Base-by-base conservation (phyloP, 2,329 filamentous ascomycete species). In the Colletotrichum sp. region DNA sequence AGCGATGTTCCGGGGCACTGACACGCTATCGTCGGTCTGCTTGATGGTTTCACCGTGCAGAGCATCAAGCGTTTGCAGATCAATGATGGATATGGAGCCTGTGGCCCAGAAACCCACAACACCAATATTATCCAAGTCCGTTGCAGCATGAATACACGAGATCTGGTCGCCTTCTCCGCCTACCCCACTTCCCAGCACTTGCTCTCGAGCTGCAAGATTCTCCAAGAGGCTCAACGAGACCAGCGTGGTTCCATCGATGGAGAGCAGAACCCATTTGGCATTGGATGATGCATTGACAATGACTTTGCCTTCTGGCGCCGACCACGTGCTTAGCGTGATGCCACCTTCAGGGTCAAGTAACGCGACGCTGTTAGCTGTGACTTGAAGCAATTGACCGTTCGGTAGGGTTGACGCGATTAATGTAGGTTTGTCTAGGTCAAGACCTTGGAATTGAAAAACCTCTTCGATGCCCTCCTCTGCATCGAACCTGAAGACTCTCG, bases 21-120 rank as follows among this genome's bases (percentile, higher is more conserved):
- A 95, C 9, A 93, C 90, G 57, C 91, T 92, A 71, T 96, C 92
- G 31, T 90, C 86, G 15, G 87, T 87, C 72, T 84, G 85, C 62
- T 90, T 86, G 66, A 96, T 84, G 4, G 87, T 86, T 79, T 93
- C 92, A 3, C 90, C 92, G 63, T 92, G 90, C 1, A 95, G 83
- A 2, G 92, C 89, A 36, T 92, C 84, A 4, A 98, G 85, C 3
- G 90, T 91, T 21, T 88, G 83, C 27, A 98, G 82, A 72, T 93
- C 89, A 58, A 98, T 86, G 38, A 98, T 87, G 1, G 94, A 93
- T 31, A 98, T 89, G 13, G 90, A 91, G 8, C 95, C 94, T n/a
- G 93, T 92, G 75, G 94, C 92, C 91, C 96, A 98, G 83, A 97
- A 97, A 2, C 95, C 96, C 18, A 97, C 89, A 33, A 98, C 92